Conservation (phyloP, 2,329 filamentous ascomycete species). For the Calcarisporium arbuscula region DNA sequence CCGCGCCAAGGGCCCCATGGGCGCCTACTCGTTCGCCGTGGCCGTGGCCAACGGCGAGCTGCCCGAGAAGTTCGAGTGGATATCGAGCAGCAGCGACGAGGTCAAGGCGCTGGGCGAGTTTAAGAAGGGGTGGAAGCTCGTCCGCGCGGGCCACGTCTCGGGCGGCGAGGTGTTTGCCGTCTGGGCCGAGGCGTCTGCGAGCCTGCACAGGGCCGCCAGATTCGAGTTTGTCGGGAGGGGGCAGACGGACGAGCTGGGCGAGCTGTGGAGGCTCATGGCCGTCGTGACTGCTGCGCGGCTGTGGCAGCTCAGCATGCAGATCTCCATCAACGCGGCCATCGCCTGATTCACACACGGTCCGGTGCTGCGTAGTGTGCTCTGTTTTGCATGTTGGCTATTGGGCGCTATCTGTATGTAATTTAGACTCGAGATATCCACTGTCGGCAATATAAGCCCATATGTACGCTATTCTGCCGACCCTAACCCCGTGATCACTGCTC, state of each 20-base stretch:
- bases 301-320: conserved; percentile 10
- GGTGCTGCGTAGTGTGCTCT: no score
- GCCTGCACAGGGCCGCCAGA: conserved; percentile 19
- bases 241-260: conserved; percentile 29
- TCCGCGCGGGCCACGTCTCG: conserved; percentile 19
- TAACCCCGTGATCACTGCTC: no score
- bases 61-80: conserved; percentile 37
- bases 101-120: conserved; percentile 24
- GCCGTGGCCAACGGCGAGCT: conserved; percentile 19
- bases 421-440: no score
- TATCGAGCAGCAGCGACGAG: conserved; percentile 25
- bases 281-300: conserved; percentile 22
- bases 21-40: conserved; percentile 25
- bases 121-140: conserved; percentile 32
- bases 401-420: no score
- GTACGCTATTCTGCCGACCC: no score
- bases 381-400: no score
- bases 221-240: conserved; percentile 37
- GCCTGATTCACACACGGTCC: no score
- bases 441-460: no score
- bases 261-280: conserved; percentile 37
- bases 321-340: background rate
- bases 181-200: conserved; percentile 19
- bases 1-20: conserved; percentile 4
- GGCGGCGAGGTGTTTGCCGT: conserved; percentile 37